These are phyloP conservation scores for Dryadomyces quercivorus DNA, from an alignment of 2,329 filamentous ascomycete genomes.

Conservation along the genomic window DNA sequence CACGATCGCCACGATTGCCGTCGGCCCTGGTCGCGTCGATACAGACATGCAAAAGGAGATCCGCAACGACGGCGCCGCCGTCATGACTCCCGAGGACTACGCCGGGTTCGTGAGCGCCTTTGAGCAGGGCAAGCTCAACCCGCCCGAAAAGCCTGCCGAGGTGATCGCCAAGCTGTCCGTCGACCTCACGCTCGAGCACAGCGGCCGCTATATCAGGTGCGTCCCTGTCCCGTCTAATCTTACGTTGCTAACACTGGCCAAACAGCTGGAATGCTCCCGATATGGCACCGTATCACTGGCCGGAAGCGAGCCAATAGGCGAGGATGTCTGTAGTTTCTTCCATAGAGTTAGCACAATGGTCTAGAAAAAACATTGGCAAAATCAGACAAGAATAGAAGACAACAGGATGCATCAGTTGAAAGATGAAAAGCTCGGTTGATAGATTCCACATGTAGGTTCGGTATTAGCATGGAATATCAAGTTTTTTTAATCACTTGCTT, in stretches of 20 bases:
- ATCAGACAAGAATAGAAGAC: slow-evolving; percentile 12
- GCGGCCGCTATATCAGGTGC: slow-evolving; percentile 63
- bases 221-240: slow-evolving; percentile 11
- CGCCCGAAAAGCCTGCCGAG: slow-evolving; percentile 71
- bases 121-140: slow-evolving; percentile 58
- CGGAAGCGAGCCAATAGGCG: background rate
- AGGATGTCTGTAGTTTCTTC: background rate
- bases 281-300: slow-evolving; percentile 30
- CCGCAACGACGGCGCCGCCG: slow-evolving; percentile 42
- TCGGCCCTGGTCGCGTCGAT: slow-evolving; percentile 73
- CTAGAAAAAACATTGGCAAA: background rate
- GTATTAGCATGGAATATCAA: slow-evolving; percentile 68
- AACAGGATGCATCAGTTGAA: slow-evolving; percentile 53
- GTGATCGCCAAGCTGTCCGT: slow-evolving; percentile 74
- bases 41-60: slow-evolving; percentile 85
- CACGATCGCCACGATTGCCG: slow-evolving; percentile 56
- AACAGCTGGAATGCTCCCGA: slow-evolving; percentile 40
- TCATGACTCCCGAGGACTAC: slow-evolving; percentile 47
- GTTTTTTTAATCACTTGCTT: slow-evolving; percentile 49
- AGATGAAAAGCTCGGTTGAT: slow-evolving; percentile 67
- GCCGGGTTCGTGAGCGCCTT: slow-evolving; percentile 57
- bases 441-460: slow-evolving; percentile 56
- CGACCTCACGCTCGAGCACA: slow-evolving; percentile 52
- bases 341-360: slow-evolving; percentile 11
- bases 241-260: background rate